Percentiles rank a stretch among this genome's conserved stretches.
phyloP scores from a whole-genome alignment of 2,329 filamentous ascomycete species.

The Ascochyta pisi region DNA sequence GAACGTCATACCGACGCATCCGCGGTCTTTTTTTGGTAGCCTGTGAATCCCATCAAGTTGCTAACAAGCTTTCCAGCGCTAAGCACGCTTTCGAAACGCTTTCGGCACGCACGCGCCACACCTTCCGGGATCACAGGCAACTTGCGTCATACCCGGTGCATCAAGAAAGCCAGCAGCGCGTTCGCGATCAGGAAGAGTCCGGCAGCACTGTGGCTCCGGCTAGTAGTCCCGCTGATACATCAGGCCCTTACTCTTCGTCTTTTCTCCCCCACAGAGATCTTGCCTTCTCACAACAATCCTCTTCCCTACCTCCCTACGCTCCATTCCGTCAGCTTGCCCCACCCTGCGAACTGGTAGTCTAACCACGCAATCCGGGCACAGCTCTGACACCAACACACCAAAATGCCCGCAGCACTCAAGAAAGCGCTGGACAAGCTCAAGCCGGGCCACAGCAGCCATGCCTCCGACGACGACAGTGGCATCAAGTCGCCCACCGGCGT shows the following conservation, averaged over 20 bases:
- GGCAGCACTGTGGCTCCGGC: conserved; percentile 9
- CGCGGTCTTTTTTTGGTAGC: conserved; percentile 3
- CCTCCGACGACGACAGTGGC: conserved; percentile 45
- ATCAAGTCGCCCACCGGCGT: conserved; percentile 34
- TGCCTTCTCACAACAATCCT: conserved; percentile 1
- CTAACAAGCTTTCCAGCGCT: conserved; percentile 18
- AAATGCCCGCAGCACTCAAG: conserved; percentile 51
- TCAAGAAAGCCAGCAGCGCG: conserved; percentile 12
- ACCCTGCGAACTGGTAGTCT: conserved; percentile 37
- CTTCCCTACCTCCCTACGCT: conserved; percentile 1
- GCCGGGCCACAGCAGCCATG: conserved; percentile 41
- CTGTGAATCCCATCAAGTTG: conserved; percentile 3
- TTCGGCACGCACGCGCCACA: conserved; percentile 18
- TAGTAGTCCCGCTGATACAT: conserved; percentile 6
- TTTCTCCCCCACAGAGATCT: conserved; percentile 5
- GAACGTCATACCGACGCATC: conserved; percentile 21
- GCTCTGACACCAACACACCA: conserved; percentile 24
- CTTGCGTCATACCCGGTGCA: conserved; percentile 20
- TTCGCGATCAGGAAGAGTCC: conserved; percentile 9
- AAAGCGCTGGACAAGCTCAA: conserved; percentile 55
- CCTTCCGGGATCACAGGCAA: conserved; percentile 13
- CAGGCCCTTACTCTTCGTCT: conserved; percentile 4
- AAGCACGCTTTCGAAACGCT: conserved; percentile 7
- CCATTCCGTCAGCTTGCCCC: conserved; percentile 34
- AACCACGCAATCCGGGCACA: conserved; percentile 35